Evolutionary conservation across 2,329 filamentous ascomycete genomes (phyloP).

Genomic region (Colletotrichum plurivorum): DNA sequence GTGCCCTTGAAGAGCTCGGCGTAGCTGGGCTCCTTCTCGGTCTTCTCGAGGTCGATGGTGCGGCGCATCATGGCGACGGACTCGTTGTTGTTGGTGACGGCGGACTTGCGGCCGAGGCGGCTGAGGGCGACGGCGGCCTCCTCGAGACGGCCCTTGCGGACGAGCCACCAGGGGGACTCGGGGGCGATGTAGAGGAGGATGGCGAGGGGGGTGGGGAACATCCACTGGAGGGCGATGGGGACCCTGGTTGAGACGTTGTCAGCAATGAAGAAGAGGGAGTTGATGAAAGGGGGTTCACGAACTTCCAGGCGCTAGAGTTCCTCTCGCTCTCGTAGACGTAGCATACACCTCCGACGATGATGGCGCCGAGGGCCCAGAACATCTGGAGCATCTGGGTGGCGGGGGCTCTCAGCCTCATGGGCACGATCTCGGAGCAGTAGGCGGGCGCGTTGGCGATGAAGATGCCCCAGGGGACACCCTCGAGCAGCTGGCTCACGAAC

Average conservation of each 20-base stretch:
- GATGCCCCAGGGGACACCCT: slow-evolving; percentile 76
- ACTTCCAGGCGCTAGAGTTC: slow-evolving; percentile 43
- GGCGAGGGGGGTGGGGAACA: slow-evolving; percentile 69
- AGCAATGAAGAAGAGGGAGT: slow-evolving; percentile 45
- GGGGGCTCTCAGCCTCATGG: slow-evolving; percentile 69
- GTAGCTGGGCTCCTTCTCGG: slow-evolving; percentile 60
- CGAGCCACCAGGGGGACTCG: slow-evolving; percentile 70
- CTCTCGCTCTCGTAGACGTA: slow-evolving; percentile 63
- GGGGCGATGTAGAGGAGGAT: slow-evolving; percentile 66
- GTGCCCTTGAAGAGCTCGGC: slow-evolving; percentile 69
- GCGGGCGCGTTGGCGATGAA: slow-evolving; percentile 77
- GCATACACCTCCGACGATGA: slow-evolving; percentile 71
- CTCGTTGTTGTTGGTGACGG: slow-evolving; percentile 42
- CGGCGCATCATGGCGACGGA: slow-evolving; percentile 54
- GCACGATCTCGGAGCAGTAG: slow-evolving; percentile 74
- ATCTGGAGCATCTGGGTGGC: slow-evolving; percentile 76
- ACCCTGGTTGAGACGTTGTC: slow-evolving; percentile 56
- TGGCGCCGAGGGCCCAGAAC: slow-evolving; percentile 75
- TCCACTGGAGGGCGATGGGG: slow-evolving; percentile 70
- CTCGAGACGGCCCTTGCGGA: slow-evolving; percentile 63
- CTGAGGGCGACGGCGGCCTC: slow-evolving; percentile 60
- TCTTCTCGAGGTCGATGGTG: slow-evolving; percentile 67
- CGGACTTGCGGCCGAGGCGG: slow-evolving; percentile 58
- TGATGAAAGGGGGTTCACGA: slow-evolving; percentile 20
- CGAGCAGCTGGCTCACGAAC: slow-evolving; percentile 69